Evolutionary conservation across 768 basidiomycete genomes (phyloP).

Genomic region (Ramaria sp.): DNA sequence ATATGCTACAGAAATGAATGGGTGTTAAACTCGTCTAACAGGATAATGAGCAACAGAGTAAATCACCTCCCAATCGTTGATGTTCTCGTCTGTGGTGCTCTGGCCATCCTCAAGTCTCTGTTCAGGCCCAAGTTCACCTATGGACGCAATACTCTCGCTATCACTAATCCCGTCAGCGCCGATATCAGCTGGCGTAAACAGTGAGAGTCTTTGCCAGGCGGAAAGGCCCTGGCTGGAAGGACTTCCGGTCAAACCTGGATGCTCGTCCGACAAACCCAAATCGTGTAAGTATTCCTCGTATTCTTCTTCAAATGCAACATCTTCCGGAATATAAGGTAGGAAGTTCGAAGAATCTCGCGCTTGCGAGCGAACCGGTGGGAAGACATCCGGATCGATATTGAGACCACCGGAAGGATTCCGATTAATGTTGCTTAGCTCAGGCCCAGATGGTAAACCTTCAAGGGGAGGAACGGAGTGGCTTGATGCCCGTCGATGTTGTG

Average conservation of each 20-base stretch:
- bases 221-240: constrained; percentile 12
- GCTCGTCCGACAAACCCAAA: constrained; percentile 61
- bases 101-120: constrained; percentile 50
- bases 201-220: constrained; percentile 79
- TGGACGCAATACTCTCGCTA: constrained; percentile 84
- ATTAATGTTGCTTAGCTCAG: constrained; percentile 65
- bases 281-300: constrained; percentile 95
- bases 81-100: constrained; percentile 63
- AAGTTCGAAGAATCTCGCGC: constrained; percentile 77
- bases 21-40: background rate
- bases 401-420: constrained; percentile 60
- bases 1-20: constrained; percentile 52
- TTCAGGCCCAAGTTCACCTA: constrained; percentile 82
- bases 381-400: constrained; percentile 83
- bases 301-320: constrained; percentile 91
- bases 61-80: constrained; percentile 94
- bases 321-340: constrained; percentile 86
- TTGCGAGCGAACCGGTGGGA: constrained; percentile 86
- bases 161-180: constrained; percentile 88
- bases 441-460: constrained; percentile 65
- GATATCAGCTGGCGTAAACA: constrained; percentile 50
- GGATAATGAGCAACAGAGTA: background rate
- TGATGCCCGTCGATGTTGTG: constrained; percentile 59
- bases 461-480: constrained; percentile 69
- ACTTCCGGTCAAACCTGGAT: constrained; percentile 23